Base-by-base conservation (phyloP, 768 basidiomycete species). In the Mycena crocata region DNA sequence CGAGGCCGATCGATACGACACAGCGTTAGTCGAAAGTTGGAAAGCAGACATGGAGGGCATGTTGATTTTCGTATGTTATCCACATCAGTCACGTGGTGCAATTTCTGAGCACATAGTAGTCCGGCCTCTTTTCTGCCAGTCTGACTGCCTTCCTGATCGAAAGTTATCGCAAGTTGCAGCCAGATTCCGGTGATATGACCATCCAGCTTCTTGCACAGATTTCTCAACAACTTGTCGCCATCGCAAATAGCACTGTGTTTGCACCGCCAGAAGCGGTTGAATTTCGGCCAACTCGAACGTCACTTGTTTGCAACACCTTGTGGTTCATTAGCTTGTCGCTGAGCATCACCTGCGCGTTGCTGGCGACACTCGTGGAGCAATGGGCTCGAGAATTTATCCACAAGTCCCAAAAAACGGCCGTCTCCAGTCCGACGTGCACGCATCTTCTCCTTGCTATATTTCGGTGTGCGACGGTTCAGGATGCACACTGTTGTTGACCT, bases 81-180 rank as follows among this genome's bases (percentile, higher is more conserved):
- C 3, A 35, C 39, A 19, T 26, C 24, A 34, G 26, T 32, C n/a
- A 3, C 15, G 4, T 10, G 24, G 3, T 31, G 17, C 17, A 9
- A 28, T n/a, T n/a, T n/a, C 57, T 49, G 24, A 42, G 17, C 21
- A 28, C 13, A 9, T 14, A n/a, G 13, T 21, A 62, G 51, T 50
- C 60, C n/a, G 60, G 60, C 28, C 46, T 62, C 19, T 62, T 31
- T 24, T 62, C 60, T 19, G 60, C 60, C 15, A 62, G 49, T 21
- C 45, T 62, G n/a, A 62, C 60, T 7, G 60, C 60, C 21, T 62
- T 62, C 34, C 31, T 62, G n/a, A 32, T 62, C 2, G 60, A 62
- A 49, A 62, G 60, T 30, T 62, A 62, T 37, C 30, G 14, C 6
- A 52, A 23, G 35, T 35, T 62, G 19, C 49, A 62, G 35, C 60